A percentile compares a stretch with the other conserved stretches of the same genome.
phyloP scores from a whole-genome alignment of 768 basidiomycete genomes.

The Auriscalpium microsporum region DNA sequence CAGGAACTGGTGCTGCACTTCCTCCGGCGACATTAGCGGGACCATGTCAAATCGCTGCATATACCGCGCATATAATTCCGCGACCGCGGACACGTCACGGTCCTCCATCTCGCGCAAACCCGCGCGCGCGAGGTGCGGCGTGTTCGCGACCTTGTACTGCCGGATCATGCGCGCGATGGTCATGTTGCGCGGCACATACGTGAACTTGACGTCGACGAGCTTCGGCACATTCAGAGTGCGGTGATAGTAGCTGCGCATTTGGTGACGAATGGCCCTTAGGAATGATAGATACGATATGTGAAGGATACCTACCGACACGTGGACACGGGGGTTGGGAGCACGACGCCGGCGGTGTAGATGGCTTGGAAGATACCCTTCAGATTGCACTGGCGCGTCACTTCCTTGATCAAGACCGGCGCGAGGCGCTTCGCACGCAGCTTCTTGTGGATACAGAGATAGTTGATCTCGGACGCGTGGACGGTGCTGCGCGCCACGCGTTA shows the following conservation, averaged over 20 bases:
- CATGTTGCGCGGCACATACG: slow-evolving; percentile 76
- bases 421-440: slow-evolving; percentile 92
- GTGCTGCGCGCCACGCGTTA: slow-evolving; percentile 33
- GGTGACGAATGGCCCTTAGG: neutral
- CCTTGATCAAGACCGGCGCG: slow-evolving; percentile 94
- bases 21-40: slow-evolving; percentile 66
- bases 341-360: slow-evolving; percentile 90
- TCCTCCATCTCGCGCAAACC: slow-evolving; percentile 88
- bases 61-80: slow-evolving; percentile 64
- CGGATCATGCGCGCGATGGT: slow-evolving; percentile 89
- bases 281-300: neutral
- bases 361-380: slow-evolving; percentile 91
- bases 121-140: slow-evolving; percentile 31
- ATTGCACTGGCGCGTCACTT: slow-evolving; percentile 89
- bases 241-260: slow-evolving; percentile 67
- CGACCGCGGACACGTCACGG: slow-evolving; percentile 62
- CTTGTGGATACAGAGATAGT: slow-evolving; percentile 97
- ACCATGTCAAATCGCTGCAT: slow-evolving; percentile 82
- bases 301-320: slow-evolving; percentile 55
- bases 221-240: slow-evolving; percentile 88
- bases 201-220: slow-evolving; percentile 84
- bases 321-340: slow-evolving; percentile 88
- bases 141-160: slow-evolving; percentile 55
- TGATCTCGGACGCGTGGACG: slow-evolving; percentile 81
- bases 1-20: slow-evolving; percentile 80